phyloP scores from a whole-genome alignment of 129 eudicot genomes.

The Flaveria trinervia region DNA sequence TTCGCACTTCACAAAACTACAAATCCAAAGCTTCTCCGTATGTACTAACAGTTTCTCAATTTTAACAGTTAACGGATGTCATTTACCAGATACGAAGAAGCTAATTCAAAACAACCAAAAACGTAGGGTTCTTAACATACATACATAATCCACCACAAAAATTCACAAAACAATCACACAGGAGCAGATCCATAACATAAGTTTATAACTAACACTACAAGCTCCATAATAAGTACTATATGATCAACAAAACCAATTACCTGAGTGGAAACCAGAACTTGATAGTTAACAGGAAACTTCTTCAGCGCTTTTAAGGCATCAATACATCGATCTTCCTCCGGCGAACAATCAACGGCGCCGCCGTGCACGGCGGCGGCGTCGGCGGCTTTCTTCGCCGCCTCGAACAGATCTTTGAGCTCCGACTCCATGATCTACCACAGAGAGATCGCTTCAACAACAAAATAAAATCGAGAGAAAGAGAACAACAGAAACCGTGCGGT shows the following conservation, averaged over 20 bases:
- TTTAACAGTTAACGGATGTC: slow-evolving; percentile 22
- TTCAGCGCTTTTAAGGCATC: slow-evolving; percentile 70
- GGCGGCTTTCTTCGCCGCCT: slow-evolving; percentile 80
- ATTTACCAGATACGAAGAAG: not conserved
- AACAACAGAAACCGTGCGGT: not conserved
- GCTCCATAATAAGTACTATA: not conserved
- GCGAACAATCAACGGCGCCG: slow-evolving; percentile 33
- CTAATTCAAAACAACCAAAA: not conserved
- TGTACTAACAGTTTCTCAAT: not conserved
- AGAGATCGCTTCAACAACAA: slow-evolving; percentile 26
- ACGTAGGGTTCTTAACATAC: not conserved
- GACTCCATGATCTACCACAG: slow-evolving; percentile 54
- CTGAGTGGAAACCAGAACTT: slow-evolving; percentile 85
- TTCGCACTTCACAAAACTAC: slow-evolving; percentile 10
- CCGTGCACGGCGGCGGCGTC: slow-evolving; percentile 51
- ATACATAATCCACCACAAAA: slow-evolving; percentile 13
- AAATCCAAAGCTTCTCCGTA: slow-evolving; percentile 13
- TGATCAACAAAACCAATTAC: slow-evolving; percentile 26
- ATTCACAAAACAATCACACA: slow-evolving; percentile 2
- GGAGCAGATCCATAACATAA: slow-evolving; percentile 8
- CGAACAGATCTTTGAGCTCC: slow-evolving; percentile 76
- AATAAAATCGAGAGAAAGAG: slow-evolving; percentile 3
- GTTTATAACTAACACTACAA: not conserved
- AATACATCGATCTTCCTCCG: slow-evolving; percentile 85
- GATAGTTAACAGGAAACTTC: slow-evolving; percentile 76